Evolutionary conservation across 306 rosid species (phyloP).

Genomic region (Sechiopsis laciniata): DNA sequence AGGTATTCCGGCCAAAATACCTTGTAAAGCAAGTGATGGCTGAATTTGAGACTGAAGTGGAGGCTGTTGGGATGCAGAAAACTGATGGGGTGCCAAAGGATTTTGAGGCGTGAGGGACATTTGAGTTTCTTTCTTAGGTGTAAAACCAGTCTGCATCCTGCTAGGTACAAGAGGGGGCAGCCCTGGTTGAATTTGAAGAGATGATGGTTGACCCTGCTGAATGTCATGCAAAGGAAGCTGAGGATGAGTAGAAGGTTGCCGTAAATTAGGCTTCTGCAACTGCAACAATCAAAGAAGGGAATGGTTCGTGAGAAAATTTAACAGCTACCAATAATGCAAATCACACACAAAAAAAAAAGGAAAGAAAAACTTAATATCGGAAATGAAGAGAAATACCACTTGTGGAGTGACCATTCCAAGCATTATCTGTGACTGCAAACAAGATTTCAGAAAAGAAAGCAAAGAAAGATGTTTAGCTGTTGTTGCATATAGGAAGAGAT

Average conservation of each 20-base stretch:
- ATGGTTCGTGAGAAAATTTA: constrained; percentile 6
- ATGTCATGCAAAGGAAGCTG: constrained; percentile 46
- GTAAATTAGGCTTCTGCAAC: constrained; percentile 76
- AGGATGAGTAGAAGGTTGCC: constrained; percentile 58
- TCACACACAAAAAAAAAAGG: background rate
- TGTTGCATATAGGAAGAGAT: background rate
- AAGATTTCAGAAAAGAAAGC: constrained; percentile 7
- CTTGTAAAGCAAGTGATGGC: constrained; percentile 41
- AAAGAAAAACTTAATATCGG: background rate
- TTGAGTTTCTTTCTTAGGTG: constrained; percentile 57
- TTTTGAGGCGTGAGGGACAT: constrained; percentile 46
- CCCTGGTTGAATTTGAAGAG: constrained; percentile 43
- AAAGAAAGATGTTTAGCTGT: constrained; percentile 4
- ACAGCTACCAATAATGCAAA: background rate
- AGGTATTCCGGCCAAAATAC: constrained; percentile 49
- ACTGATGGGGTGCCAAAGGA: constrained; percentile 53
- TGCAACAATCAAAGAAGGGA: constrained; percentile 34
- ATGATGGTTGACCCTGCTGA: constrained; percentile 45
- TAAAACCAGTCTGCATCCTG: constrained; percentile 51
- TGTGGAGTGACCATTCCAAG: constrained; percentile 90
- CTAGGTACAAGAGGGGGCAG: constrained; percentile 48
- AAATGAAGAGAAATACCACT: constrained; percentile 55
- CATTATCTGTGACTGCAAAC: constrained; percentile 93
- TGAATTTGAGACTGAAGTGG: constrained; percentile 49
- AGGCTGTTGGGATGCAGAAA: constrained; percentile 44